Evolutionary conservation across 139 green algal species (phyloP), one percentile per base, ranked within the genome.

Genomic region (Trebouxia sp.): DNA sequence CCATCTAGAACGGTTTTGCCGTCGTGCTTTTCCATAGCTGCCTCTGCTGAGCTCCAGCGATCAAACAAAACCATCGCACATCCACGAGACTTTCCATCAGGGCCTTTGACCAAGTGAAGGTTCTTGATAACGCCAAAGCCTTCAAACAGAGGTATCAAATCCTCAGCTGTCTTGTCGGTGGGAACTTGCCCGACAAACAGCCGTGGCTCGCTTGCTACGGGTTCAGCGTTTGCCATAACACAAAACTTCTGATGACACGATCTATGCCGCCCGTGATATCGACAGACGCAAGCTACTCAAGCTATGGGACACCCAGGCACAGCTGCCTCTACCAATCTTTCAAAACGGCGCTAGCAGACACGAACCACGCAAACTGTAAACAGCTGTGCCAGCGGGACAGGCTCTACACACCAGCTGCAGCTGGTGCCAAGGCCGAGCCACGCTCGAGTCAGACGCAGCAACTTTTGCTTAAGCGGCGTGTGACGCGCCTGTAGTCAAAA

Each of bases 1-100:
- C 84, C 81, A 85, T 82, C 74, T 43, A 91, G 65, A 24, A 75
- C 35, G n/a, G 76, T 56, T 74, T 79, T 92, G 78, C 91, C 92
- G 80, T 96, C 93, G 69, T 93, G 83, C 26, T 76, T 42, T 28
- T 92, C 86, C 80, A 92, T 83, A 12, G 93, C 93, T 24, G 85
- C 78, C 76, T 97, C 93, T 6, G 93, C 93, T 28, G 87, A 72
- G 9, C 76, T 48, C 85, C 85, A 91, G 20, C 79, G 69, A 32
- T 84, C 79, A 84, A 87, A 97, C 76, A 93, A 84, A n/a, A 97
- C 87, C 91, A 97, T 96, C 11, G 91, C 92, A 80, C 91, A 95
- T 72, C 92, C 92, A 65, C 91, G 90, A 75, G 86, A 91, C 76
- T 88, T 88, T 35, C 88, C 87, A 79, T 95, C 93, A 12, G 83